These are phyloP conservation scores for Colletotrichum sublineola DNA, from an alignment of 2,329 filamentous ascomycete species.

Conservation along the genomic window DNA sequence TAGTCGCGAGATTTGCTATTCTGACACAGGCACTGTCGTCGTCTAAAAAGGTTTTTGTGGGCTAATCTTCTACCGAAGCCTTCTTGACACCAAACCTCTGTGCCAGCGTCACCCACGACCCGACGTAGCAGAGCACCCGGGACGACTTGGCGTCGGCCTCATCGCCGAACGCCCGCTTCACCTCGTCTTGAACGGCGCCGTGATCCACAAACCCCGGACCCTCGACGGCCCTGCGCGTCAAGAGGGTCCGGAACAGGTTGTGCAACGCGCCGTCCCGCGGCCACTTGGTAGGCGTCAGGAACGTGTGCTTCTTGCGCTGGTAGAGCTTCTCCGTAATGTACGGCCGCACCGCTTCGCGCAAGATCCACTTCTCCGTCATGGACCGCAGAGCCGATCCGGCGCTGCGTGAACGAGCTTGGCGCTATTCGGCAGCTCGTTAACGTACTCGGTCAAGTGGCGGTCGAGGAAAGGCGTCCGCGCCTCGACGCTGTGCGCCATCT, in stretches of 20 bases:
- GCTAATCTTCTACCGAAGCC: too few relatives aligned
- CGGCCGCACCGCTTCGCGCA: too few relatives aligned
- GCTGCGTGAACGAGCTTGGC: background rate
- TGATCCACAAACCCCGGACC: background rate
- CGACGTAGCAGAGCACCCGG: background rate
- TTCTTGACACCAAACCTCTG: too few relatives aligned
- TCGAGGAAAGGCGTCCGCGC: conserved; percentile 23
- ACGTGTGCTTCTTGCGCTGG: conserved; percentile 6
- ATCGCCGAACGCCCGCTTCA: background rate
- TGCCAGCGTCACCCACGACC: too few relatives aligned
- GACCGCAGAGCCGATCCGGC: background rate
- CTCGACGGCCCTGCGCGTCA: background rate
- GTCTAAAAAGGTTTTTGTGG: too few relatives aligned
- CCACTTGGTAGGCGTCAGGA: background rate
- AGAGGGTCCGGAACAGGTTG: background rate
- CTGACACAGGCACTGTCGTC: too few relatives aligned
- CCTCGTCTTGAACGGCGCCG: background rate
- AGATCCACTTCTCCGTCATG: background rate
- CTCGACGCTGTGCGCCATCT: conserved; percentile 54
- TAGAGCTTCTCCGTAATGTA: conserved; percentile 3
- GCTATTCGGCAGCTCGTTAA: background rate
- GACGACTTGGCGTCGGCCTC: background rate
- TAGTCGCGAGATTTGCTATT: too few relatives aligned
- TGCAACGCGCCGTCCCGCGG: background rate
- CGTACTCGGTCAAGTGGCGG: too few relatives aligned